These are phyloP conservation scores for Porodaedalea pini DNA, from an alignment of 1,284 basidiomycete species.

Conservation along the genomic window DNA sequence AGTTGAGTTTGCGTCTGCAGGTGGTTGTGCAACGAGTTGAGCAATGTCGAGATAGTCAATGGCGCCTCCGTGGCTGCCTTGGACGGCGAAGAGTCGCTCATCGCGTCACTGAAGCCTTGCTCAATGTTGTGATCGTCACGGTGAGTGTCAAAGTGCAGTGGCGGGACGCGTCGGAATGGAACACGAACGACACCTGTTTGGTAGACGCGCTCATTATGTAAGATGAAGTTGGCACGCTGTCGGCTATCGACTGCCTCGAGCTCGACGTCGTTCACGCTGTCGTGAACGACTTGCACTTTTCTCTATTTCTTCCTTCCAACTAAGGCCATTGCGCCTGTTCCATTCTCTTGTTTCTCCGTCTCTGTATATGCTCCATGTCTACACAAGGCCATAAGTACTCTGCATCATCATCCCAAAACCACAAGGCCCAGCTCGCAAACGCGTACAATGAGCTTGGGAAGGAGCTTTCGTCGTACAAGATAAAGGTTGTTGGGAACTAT, in stretches of 20 bases:
- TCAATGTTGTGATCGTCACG: background rate
- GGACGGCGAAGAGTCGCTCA: slow-evolving; percentile 15
- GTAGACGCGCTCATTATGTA: background rate
- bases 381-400: slow-evolving; percentile 58
- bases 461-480: slow-evolving; percentile 85
- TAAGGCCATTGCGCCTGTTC: slow-evolving; percentile 34
- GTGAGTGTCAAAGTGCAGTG: background rate
- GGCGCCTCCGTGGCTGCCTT: slow-evolving; percentile 24
- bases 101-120: background rate
- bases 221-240: slow-evolving; percentile 1
- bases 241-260: background rate
- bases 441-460: slow-evolving; percentile 97
- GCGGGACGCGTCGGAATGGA: background rate
- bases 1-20: slow-evolving; percentile 72
- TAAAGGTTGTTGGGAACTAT: slow-evolving; percentile 93
- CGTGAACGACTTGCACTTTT: background rate
- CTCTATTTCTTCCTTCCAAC: background rate
- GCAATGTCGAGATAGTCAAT: slow-evolving; percentile 52
- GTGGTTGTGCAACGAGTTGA: slow-evolving; percentile 74
- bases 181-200: background rate
- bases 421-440: slow-evolving; percentile 83
- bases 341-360: slow-evolving; percentile 36
- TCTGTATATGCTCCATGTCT: slow-evolving; percentile 44
- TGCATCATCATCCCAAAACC: slow-evolving; percentile 67
- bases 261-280: background rate